These are phyloP conservation scores for Aspergillus caelatus DNA, from an alignment of 2,329 filamentous ascomycete genomes.

Conservation along the genomic window DNA sequence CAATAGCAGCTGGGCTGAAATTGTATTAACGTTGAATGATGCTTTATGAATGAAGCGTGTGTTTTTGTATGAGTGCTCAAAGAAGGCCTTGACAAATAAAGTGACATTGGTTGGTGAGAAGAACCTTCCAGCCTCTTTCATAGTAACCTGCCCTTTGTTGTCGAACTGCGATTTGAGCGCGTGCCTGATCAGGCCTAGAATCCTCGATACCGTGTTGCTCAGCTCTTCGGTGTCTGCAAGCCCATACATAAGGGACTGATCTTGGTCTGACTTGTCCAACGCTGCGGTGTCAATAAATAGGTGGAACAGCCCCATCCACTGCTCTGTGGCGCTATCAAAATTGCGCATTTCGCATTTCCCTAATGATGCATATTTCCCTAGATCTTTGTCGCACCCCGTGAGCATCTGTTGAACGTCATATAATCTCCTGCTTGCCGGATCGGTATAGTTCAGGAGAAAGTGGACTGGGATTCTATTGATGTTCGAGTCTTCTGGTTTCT, in stretches of 20 bases:
- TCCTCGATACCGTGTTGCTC: not conserved
- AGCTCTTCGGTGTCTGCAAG: not conserved
- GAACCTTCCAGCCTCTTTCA: not conserved
- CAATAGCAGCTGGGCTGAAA: not conserved
- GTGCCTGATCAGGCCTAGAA: not conserved
- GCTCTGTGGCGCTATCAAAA: not conserved
- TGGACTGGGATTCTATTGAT: not conserved
- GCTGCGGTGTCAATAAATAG: not conserved
- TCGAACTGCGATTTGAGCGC: fast-evolving
- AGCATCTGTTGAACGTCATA: not conserved
- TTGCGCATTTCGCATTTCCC: not conserved
- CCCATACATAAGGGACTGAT: not conserved
- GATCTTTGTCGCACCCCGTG: not conserved
- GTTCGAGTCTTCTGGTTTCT: not conserved
- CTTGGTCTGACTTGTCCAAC: not conserved
- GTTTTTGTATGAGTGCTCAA: not conserved
- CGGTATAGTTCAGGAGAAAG: not conserved
- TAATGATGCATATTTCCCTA: not conserved
- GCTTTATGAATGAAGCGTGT: not conserved
- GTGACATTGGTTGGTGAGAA: not conserved
- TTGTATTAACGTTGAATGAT: not conserved
- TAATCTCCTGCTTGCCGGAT: not conserved
- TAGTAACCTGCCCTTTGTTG: not conserved
- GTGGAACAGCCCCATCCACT: not conserved
- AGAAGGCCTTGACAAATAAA: not conserved